Conservation (phyloP, 331 rosid species). For the Malus hybrid region DNA sequence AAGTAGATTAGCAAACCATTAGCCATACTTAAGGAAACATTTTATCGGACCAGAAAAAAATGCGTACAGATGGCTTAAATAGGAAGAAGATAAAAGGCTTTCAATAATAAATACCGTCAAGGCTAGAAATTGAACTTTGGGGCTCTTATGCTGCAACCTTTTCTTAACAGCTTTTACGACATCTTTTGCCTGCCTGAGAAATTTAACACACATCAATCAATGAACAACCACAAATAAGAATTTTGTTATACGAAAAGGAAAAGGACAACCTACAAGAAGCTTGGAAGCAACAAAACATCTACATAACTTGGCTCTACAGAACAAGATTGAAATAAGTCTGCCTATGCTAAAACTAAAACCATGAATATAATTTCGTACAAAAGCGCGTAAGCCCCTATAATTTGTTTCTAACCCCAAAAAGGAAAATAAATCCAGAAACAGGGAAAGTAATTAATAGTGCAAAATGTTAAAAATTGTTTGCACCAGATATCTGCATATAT, state of each 20-base stretch:
- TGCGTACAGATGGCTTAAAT: neutral
- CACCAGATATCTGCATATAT: neutral
- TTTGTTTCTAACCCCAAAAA: neutral
- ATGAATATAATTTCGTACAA: neutral
- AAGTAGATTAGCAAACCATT: conserved; percentile 18
- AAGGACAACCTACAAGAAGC: neutral
- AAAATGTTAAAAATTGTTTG: neutral
- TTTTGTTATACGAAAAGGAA: neutral
- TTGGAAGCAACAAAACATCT: neutral
- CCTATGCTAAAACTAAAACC: neutral
- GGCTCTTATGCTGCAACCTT: conserved; percentile 86
- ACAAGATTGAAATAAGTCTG: neutral
- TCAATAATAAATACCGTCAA: conserved; percentile 54
- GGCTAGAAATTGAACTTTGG: conserved; percentile 77
- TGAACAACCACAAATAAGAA: neutral
- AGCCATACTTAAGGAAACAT: neutral
- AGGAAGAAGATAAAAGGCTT: neutral
- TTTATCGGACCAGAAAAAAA: neutral
- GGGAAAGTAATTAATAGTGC: neutral
- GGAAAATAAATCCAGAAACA: neutral
- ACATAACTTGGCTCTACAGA: neutral
- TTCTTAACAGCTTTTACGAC: conserved; percentile 89
- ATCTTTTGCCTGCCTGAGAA: conserved; percentile 92
- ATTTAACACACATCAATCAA: conserved; percentile 22
- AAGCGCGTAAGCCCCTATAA: neutral